phyloP scores from a whole-genome alignment of 2,329 filamentous ascomycete genomes.

The Colletotrichum incanum region DNA sequence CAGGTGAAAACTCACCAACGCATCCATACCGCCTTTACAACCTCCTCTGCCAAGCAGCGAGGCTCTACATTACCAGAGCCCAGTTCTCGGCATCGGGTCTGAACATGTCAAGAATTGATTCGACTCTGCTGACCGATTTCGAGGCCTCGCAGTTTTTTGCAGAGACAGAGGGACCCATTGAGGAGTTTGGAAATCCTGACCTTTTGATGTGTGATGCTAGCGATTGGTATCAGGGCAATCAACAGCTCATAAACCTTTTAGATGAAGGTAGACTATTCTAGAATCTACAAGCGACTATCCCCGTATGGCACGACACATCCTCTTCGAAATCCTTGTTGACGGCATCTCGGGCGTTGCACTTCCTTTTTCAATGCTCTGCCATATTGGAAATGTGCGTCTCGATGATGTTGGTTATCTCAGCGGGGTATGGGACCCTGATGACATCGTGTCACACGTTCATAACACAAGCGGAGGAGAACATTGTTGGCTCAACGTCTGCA shows the following conservation, averaged over 20 bases:
- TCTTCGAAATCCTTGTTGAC: too few species aligned
- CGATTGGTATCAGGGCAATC: constrained; percentile 48
- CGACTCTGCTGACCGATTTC: not conserved
- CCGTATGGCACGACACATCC: too few species aligned
- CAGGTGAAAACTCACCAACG: constrained; percentile 40
- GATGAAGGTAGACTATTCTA: not conserved
- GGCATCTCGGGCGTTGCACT: not conserved
- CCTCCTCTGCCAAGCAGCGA: constrained; percentile 53
- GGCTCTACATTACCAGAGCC: constrained; percentile 44
- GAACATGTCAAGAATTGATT: not conserved
- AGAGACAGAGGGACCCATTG: not conserved
- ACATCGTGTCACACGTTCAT: too few species aligned
- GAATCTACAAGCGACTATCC: not conserved
- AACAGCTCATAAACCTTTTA: constrained; percentile 48
- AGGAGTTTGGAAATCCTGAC: not conserved
- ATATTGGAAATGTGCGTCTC: not conserved
- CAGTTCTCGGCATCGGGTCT: not conserved
- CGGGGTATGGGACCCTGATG: too few species aligned
- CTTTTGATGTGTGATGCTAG: constrained; percentile 35
- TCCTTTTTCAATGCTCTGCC: not conserved
- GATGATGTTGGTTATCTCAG: not conserved
- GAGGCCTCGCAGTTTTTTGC: not conserved
- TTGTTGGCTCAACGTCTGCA: too few species aligned
- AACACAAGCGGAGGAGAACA: too few species aligned
- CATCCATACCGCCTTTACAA: constrained; percentile 54